phyloP scores from a whole-genome alignment of 441 rosid genomes.

The Adansonia grandidieri region DNA sequence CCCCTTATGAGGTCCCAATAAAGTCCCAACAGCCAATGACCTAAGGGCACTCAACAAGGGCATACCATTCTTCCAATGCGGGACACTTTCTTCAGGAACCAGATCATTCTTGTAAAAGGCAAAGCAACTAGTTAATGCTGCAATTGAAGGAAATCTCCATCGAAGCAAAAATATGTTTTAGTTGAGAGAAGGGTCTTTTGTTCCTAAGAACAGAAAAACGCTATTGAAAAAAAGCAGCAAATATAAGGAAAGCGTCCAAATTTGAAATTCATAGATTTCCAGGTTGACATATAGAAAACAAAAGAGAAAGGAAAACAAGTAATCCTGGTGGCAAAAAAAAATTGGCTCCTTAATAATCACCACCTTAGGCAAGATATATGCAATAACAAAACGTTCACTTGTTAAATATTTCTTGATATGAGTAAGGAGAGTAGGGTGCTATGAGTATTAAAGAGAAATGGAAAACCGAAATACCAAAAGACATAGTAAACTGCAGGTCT shows the following conservation, averaged over 20 bases:
- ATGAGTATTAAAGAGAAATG: slow-evolving; percentile 19
- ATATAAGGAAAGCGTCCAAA: neutral
- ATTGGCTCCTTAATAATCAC: neutral
- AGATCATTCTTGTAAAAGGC: slow-evolving; percentile 74
- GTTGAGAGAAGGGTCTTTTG: slow-evolving; percentile 9
- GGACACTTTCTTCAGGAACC: slow-evolving; percentile 88
- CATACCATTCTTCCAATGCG: slow-evolving; percentile 96
- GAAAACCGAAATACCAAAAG: slow-evolving; percentile 70
- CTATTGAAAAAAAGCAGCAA: neutral
- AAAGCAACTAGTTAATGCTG: slow-evolving; percentile 37
- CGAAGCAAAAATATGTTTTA: slow-evolving; percentile 2
- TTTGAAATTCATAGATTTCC: slow-evolving; percentile 5
- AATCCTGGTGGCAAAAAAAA: slow-evolving; percentile 1
- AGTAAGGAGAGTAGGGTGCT: slow-evolving; percentile 5
- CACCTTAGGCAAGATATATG: slow-evolving; percentile 10
- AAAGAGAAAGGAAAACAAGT: neutral
- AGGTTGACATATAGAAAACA: slow-evolving; percentile 12
- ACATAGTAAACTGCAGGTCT: slow-evolving; percentile 92
- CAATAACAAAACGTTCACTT: slow-evolving; percentile 6
- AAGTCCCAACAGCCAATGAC: slow-evolving; percentile 79
- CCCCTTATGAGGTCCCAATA: slow-evolving; percentile 87
- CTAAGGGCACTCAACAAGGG: slow-evolving; percentile 88
- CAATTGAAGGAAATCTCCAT: slow-evolving; percentile 16
- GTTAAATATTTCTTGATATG: neutral
- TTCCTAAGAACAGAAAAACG: neutral